Base-by-base conservation (phyloP, 495 filamentous ascomycete genomes). In the Emericellopsis terricola region DNA sequence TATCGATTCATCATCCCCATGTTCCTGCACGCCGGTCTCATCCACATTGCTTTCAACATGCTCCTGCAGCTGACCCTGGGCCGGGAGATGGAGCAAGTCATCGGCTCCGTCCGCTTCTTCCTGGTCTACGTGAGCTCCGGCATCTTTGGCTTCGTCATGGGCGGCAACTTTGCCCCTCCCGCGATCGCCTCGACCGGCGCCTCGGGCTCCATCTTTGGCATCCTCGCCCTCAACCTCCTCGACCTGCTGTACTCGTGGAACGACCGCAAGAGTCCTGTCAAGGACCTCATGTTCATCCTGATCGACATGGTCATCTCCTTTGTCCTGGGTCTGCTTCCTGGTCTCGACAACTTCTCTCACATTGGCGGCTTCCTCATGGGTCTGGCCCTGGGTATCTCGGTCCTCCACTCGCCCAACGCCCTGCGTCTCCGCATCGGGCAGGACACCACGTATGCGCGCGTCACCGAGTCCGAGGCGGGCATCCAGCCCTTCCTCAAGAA, bases 331-430 rank as follows among this genome's bases (percentile, higher is more conserved):
- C 69, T 97, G 14, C 69, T 97, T 1, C 89, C 89, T 0, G 87
- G 85, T 6, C 56, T 97, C 28, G 89, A 97, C 59, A 97, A 97
- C 54, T 97, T 97, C 57, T 76, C 80, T 16, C 89, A 97, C 46
- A 93, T 97, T 39, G 89, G 89, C 21, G 89, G 89, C 7, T 94
- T 97, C 49, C 56, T 92, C 33, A 89, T 93, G 76, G 89, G 89
- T 0, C 55, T 97, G 11, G 77, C 76, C 4, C 67, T 94, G 16
- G 89, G 89, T 4, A 59, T 96, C 21, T 84, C 76, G 42, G 55
- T 97, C 28, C 64, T 96, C 45, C 83, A 80, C 42, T 94, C 89
- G 5, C 89, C 89, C 0, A 78, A 79, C 39, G 60, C 70, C 3
- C 68, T 97, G 9, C 71, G 84, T 1, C 64, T 75, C 20, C 73